Base-by-base conservation (phyloP, 2,329 filamentous ascomycete species). In the Dactylellina haptotyla region DNA sequence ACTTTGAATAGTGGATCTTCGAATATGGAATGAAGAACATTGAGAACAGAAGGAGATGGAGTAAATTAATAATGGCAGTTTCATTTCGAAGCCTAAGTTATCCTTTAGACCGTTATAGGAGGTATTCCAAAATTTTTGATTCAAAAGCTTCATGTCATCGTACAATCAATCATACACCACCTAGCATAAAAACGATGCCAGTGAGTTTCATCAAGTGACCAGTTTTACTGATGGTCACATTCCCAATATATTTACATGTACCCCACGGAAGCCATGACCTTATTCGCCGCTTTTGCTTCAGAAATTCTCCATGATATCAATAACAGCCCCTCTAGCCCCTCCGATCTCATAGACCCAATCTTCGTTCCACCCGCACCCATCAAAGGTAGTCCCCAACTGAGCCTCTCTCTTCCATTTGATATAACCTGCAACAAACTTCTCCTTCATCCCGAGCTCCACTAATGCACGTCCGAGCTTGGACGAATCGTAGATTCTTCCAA, bases 341-440 rank as follows among this genome's bases (percentile, higher is more conserved):
- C 67, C 67, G 20, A 65, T 32, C 23, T 72, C 67, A 14, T 51
- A 51, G 18, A 72, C 59, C 67, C 67, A 72, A 45, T 72, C 59
- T 26, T 72, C 67, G 46, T 65, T 72, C 67, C 67, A 72, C n/a
- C 56, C 43, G 16, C 51, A 63, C n/a, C 67, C 67, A 32, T 72
- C 67, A 34, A 72, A 72, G 9, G 50, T 46, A 4, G 26, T 48
- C 8, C 46, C 53, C 4, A 46, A 9, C 3, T 51, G 32, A 16
- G 41, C 30, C 12, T 65, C 67, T 9, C 61, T 57, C 67, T 73
- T 73, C 67, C 67, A 73, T 16, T 39, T 56, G 30, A 72, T 30
- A 37, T 72, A 72, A 1, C 53, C 53, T 0, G 18, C 18, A 25
- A 65, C 59, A 46, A 72, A 59, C 12, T 41, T 20, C 20, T 37